Evolutionary conservation across 2,329 filamentous ascomycete species (phyloP), one percentile per base, ranked within the genome.

Genomic region (Arthrocladium fulminans): DNA sequence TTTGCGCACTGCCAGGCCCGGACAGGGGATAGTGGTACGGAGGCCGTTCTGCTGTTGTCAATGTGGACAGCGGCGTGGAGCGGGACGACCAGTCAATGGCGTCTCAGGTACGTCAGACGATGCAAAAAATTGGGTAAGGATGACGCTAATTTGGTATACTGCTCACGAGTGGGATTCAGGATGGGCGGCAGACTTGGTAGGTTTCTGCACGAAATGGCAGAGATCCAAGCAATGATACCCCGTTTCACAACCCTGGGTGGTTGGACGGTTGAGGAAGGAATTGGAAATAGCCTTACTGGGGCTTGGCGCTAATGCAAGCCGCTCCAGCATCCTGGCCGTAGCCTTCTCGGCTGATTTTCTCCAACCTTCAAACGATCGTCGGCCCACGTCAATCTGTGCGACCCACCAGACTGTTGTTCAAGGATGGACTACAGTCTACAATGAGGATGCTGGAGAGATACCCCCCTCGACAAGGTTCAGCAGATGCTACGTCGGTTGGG

Each of bases 71-170:
- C 8, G 30, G 43, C 43, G 30, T 47, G 44, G 44, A 47, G 44
- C 44, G 34, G 44, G 44, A 39, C 44, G 44, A 47, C 44, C 44
- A 47, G 34, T 47, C 32, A 20, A 20, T 15, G n/a, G 34, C 30
- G 23, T 3, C 15, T 32, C 15, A n/a, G 9, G 39, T 42, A 15
- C 39, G 39, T 27, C 39, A 42, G 23, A 13, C 39, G 8, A 13
- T 3, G 22, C 24, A 2, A 24, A 25, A 8, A 9, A 35, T 13
- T 9, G n/a, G 23, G 29, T 34, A 38, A 32, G 32, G 44, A 17
- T 47, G 24, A 29, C n/a, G 15, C 7, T 19, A 22, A 23, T 45
- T 35, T 13, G 7, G 43, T 15, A 3, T 9, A 20, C 23, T 19
- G 44, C 27, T 39, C 44, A 47, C 22, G 22, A 47, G 44, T 24